Evolutionary conservation across 2,329 filamentous ascomycete species (phyloP).

Genomic region (Exophiala sideris): DNA sequence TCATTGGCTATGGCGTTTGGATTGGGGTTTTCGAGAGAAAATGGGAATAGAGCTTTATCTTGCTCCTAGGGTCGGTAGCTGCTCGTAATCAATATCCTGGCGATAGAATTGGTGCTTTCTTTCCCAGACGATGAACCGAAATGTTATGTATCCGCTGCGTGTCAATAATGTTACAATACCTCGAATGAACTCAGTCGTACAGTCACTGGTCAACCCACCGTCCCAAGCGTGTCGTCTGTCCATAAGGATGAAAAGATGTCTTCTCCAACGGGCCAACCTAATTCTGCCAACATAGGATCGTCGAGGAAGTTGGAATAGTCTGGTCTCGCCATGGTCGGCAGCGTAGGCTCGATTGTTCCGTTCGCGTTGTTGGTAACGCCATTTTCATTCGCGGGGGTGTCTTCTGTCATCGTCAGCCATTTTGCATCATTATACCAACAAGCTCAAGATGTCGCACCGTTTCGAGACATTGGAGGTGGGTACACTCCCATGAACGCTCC

Average conservation of each 20-base stretch:
- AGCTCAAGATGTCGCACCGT: constrained; percentile 4
- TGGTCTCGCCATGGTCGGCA: background rate
- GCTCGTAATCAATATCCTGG: too few relatives aligned
- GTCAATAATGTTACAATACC: background rate
- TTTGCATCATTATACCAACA: background rate
- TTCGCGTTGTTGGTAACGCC: background rate
- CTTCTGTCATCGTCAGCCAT: constrained; percentile 7
- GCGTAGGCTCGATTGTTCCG: constrained; percentile 1
- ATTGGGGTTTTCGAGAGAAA: constrained; percentile 45
- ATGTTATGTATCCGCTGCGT: too few relatives aligned
- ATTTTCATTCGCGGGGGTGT: constrained; percentile 1
- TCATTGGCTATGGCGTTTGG: constrained; percentile 52
- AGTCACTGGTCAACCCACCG: background rate
- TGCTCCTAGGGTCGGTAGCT: background rate
- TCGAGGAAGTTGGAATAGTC: constrained; percentile 20
- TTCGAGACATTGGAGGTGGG: constrained; percentile 16
- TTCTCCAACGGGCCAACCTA: constrained; percentile 20
- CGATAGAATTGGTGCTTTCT: too few relatives aligned
- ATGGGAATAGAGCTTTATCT: constrained; percentile 27
- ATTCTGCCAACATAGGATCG: constrained; percentile 22
- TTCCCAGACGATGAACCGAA: too few relatives aligned
- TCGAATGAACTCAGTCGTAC: background rate
- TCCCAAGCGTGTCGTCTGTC: constrained; percentile 6
- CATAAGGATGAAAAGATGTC: constrained; percentile 22
- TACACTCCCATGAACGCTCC: constrained; percentile 24